Conservation (phyloP, 129 eudicot genomes). For the Apium graveolens region DNA sequence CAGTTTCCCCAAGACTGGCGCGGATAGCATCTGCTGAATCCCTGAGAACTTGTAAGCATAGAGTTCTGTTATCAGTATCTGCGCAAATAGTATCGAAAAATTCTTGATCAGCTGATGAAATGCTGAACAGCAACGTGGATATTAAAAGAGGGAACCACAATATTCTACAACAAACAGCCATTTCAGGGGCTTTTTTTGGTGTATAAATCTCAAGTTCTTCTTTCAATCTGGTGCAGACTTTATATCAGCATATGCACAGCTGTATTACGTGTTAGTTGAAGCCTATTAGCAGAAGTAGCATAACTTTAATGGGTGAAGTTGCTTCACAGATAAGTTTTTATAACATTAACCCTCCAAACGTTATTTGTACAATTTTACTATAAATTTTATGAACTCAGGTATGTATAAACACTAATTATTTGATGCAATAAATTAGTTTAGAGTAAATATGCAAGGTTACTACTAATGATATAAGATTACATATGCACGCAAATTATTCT, state of each 20-base stretch:
- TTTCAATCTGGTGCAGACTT: neutral
- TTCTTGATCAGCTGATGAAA: neutral
- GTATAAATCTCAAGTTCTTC: neutral
- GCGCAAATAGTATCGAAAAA: neutral
- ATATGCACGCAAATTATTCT: no score
- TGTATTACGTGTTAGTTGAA: no score
- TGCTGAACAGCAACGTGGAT: neutral
- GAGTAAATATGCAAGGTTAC: neutral
- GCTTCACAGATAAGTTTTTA: neutral
- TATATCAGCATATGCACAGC: neutral
- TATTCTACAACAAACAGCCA: neutral
- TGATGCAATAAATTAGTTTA: no score
- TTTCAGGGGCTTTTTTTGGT: neutral
- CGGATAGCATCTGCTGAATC: neutral
- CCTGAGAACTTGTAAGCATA: neutral
- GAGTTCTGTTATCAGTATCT: neutral
- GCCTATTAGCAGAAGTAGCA: neutral
- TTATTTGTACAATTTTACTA: no score
- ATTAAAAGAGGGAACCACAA: neutral
- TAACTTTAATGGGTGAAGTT: neutral
- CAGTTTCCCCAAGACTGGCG: neutral
- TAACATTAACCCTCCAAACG: no score
- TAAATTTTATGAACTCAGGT: no score
- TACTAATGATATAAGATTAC: no score
- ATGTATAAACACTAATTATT: neutral